Base-by-base conservation (phyloP, 768 basidiomycete genomes). In the Naganishia randhawae region DNA sequence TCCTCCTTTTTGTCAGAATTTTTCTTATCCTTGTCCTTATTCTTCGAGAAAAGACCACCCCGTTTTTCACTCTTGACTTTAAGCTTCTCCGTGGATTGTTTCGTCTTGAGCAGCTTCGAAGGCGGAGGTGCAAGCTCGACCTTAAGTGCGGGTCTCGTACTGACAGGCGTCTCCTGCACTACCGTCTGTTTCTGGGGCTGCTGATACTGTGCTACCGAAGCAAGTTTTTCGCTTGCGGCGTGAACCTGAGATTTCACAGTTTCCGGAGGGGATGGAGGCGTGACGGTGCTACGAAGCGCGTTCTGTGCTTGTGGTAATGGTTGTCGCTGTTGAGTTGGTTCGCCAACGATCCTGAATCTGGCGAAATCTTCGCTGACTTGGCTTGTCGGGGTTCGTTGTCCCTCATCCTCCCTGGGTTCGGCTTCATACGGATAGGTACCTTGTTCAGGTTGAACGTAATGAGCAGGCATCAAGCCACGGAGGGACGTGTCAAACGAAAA, bases 1-100 rank as follows among this genome's bases (percentile, higher is more conserved):
- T 84, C 85, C 73, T 85, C 84, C 57, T 71, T 71, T 66, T 77
- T 76, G 25, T 69, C 69, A 31, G 72, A 57, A n/a, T 63, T 63
- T 33, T 73, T 66, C 39, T 63, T 63, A 14, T 72, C 67, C 66
- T 64, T 61, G 63, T 70, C 68, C 68, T 76, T 64, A 45, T 71
- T 64, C n/a, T 65, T 65, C 5, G 63, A 69, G 55, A 70, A 70
- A 29, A 69, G 50, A 19, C 69, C 69, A 17, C 69, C 63, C 37
- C 67, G 66, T 65, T 72, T 77, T 45, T 78, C 70, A 65, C 76
- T 76, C 62, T 73, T 72, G 14, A 68, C 69, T 37, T 68, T 67
- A 2, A 67, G 54, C 19, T 55, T 67, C 25, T 67, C 66, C 8
- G 54, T 67, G 31, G 66, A 67, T 50, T 52, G 51, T 35, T 67